Conservation (phyloP, 2,329 filamentous ascomycete species). For the Stemphylium lycopersici region DNA sequence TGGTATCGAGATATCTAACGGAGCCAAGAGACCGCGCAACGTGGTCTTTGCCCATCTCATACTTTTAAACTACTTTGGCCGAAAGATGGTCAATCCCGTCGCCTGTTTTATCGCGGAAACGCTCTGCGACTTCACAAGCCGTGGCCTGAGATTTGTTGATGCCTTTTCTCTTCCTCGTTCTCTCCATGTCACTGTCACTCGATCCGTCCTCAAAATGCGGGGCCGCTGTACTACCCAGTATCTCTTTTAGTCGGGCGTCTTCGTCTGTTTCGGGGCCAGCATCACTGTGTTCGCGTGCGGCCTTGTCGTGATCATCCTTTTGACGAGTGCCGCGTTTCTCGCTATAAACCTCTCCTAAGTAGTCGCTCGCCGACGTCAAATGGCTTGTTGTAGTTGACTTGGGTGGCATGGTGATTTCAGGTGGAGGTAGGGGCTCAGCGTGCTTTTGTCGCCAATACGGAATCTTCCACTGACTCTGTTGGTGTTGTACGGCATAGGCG, state of each 20-base stretch:
- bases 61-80: neutral
- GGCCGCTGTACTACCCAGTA: constrained; percentile 1
- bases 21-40: neutral
- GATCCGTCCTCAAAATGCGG: neutral
- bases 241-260: constrained; percentile 6
- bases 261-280: constrained; percentile 6
- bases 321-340: neutral
- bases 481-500: neutral
- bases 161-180: constrained; percentile 13
- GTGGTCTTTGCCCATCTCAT: neutral
- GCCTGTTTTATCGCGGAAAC: neutral
- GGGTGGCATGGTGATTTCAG: neutral
- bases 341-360: constrained; percentile 1
- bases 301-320: neutral
- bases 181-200: constrained; percentile 11
- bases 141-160: constrained; percentile 2
- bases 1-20: neutral
- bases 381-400: neutral
- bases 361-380: neutral
- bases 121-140: constrained; percentile 2
- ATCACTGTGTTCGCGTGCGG: constrained; percentile 1
- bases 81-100: constrained; percentile 1
- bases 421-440: neutral
- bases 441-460: neutral
- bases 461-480: neutral